A percentile compares a stretch with the other conserved stretches of the same genome.
Evolutionary conservation across 345 rosid species (phyloP).

Genomic region (Camelina laxa): DNA sequence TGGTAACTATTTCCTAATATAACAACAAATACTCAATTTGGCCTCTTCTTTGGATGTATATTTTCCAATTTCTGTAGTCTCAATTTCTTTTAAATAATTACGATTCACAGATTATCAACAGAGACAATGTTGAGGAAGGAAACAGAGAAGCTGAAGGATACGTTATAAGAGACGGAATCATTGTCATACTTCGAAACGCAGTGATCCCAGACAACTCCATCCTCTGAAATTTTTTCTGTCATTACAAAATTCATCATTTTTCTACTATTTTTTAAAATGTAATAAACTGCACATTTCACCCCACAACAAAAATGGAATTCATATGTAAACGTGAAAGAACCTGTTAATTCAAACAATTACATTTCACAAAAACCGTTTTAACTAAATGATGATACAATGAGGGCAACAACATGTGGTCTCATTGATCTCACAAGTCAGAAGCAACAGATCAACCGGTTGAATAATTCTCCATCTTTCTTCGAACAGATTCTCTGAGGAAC

Average conservation of each 20-base stretch:
- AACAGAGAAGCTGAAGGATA: slow-evolving; percentile 68
- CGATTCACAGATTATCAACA: slow-evolving; percentile 63
- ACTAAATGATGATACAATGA: neutral
- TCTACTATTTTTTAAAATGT: neutral
- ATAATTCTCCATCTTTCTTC: neutral
- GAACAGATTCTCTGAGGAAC: neutral
- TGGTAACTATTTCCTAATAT: slow-evolving; percentile 19
- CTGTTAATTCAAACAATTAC: slow-evolving; percentile 6
- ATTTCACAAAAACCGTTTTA: neutral
- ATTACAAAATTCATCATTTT: slow-evolving; percentile 42
- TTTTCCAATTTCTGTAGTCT: too few relatives aligned
- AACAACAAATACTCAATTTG: neutral
- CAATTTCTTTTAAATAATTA: neutral
- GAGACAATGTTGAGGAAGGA: slow-evolving; percentile 68
- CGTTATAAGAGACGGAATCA: slow-evolving; percentile 68
- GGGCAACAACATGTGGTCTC: neutral
- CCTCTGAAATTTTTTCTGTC: slow-evolving; percentile 37
- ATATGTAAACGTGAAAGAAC: slow-evolving; percentile 1
- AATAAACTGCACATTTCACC: neutral
- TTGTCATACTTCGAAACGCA: slow-evolving; percentile 64
- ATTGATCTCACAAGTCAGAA: neutral
- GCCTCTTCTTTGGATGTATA: too few relatives aligned
- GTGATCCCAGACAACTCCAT: slow-evolving; percentile 58
- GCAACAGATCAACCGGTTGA: too few relatives aligned
- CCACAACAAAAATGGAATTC: neutral